Base-by-base conservation (phyloP, 441 rosid genomes). In the Geranium incanum region DNA sequence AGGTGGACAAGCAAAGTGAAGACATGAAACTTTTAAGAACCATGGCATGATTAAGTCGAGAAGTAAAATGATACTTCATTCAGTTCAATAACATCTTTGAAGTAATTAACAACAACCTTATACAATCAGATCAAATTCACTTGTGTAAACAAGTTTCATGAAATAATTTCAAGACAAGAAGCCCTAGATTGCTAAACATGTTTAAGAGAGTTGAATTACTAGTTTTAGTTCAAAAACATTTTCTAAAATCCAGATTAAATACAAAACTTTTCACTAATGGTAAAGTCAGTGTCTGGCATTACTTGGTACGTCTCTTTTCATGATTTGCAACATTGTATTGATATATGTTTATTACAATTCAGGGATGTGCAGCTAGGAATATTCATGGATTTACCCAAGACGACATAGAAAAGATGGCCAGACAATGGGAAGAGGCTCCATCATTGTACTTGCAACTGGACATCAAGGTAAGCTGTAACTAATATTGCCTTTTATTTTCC, bases 301-400 rank as follows among this genome's bases (percentile, higher is more conserved):
- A 48, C 13, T 48, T 48, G 57, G 57, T 13, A 48, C 19, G 28
- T 59, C 11, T 59, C 2, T 18, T 9, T 52, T 52, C 55, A 9
- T 48, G 55, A 52, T 52, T 52, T 52, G 60, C 55, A 48, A 48
- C n/a, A 48, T 16, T 18, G 33, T 59, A 19, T 59, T 59, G 12
- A 19, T 59, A 18, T 18, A 55, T 68, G 33, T 78, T 45, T 77
- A 67, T 28, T 28, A 66, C 73, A 72, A 77, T 75, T 72, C 87
- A 94, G 98, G 98, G 98, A 52, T 94, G 98, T 79, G 95, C 98
- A 21, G 98, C 97, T 68, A 87, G 98, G 85, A 91, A 94, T 74
- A 84, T 94, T 60, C 97, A 91, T 75, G 89, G 96, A 66, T 86
- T 94, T 84, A 84, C 89, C 78, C 75, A 84, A 63, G 92, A 86